Evolutionary conservation across 306 rosid species (phyloP).

Genomic region (Quercus robur): DNA sequence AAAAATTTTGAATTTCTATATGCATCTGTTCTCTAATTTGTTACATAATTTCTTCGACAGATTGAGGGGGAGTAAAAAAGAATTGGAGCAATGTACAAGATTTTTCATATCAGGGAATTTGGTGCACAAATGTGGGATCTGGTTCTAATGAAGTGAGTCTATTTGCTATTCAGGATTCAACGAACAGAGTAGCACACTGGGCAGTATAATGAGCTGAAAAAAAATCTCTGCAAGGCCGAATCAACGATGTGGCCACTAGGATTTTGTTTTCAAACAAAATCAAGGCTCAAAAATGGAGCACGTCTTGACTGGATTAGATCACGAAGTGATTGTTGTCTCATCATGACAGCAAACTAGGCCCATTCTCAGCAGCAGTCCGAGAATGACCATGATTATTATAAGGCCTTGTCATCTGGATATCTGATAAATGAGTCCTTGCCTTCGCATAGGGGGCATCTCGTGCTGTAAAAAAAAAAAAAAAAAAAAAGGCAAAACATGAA

Average conservation of each 20-base stretch:
- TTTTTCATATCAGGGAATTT: slow-evolving; percentile 13
- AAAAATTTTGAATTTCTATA: slow-evolving; percentile 23
- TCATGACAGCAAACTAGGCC: slow-evolving; percentile 78
- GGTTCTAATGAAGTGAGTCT: slow-evolving; percentile 21
- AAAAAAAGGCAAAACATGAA: slow-evolving; percentile 3
- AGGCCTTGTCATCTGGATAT: slow-evolving; percentile 76
- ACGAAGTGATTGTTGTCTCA: slow-evolving; percentile 7
- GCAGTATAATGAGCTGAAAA: neutral
- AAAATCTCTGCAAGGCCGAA: neutral
- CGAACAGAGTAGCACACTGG: neutral
- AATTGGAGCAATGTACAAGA: slow-evolving; percentile 46
- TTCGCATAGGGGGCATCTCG: slow-evolving; percentile 96
- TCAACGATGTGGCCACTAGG: neutral
- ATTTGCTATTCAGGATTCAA: neutral
- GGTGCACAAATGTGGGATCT: slow-evolving; percentile 21
- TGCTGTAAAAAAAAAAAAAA: slow-evolving; percentile 40
- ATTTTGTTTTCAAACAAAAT: neutral
- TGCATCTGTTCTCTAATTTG: slow-evolving; percentile 21
- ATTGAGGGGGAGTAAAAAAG: neutral
- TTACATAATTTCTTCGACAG: slow-evolving; percentile 23
- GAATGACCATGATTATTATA: slow-evolving; percentile 58
- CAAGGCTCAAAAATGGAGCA: slow-evolving; percentile 13
- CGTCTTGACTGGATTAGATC: slow-evolving; percentile 2
- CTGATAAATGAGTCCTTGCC: slow-evolving; percentile 75
- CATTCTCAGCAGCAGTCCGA: slow-evolving; percentile 74